Evolutionary conservation across 2,329 filamentous ascomycete genomes (phyloP).

Genomic region (Venturia effusa): DNA sequence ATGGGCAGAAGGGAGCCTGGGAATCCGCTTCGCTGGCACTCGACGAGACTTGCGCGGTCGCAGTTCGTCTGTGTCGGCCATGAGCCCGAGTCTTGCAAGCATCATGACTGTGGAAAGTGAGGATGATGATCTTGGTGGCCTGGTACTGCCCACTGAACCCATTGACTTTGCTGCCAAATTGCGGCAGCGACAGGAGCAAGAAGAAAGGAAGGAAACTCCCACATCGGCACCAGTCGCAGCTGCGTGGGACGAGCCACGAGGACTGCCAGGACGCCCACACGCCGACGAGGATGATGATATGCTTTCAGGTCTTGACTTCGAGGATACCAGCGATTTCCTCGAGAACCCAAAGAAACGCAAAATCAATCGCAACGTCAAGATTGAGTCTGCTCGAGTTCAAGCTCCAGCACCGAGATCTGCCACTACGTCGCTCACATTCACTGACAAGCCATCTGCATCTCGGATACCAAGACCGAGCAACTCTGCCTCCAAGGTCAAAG

Average conservation of each 20-base stretch:
- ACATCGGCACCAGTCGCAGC: not conserved
- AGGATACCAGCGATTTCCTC: conserved; percentile 61
- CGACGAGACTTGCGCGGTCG: conserved; percentile 69
- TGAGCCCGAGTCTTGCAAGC: conserved; percentile 88
- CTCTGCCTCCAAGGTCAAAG: conserved; percentile 50
- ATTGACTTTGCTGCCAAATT: conserved; percentile 74
- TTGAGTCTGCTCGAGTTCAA: conserved; percentile 54
- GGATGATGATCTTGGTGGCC: conserved; percentile 82
- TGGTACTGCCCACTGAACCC: conserved; percentile 73
- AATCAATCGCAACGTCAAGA: conserved; percentile 82
- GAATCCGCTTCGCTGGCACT: conserved; percentile 82
- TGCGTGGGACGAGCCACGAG: conserved; percentile 4
- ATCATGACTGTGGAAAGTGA: conserved; percentile 88
- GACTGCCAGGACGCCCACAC: conserved; percentile 26
- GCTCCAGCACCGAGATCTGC: conserved; percentile 60
- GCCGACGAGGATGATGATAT: conserved; percentile 20
- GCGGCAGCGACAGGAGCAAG: conserved; percentile 51
- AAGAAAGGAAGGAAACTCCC: conserved; percentile 21
- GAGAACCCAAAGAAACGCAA: conserved; percentile 70
- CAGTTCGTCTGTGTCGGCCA: conserved; percentile 76
- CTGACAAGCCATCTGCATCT: conserved; percentile 58
- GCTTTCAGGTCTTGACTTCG: conserved; percentile 11
- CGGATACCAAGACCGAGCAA: conserved; percentile 71
- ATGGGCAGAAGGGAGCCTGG: conserved; percentile 87
- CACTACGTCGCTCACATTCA: conserved; percentile 82